Percentiles rank a stretch among this genome's conserved stretches.
Conservation (phyloP, 768 basidiomycete genomes). For the Agaricus sinodeliciosus region DNA sequence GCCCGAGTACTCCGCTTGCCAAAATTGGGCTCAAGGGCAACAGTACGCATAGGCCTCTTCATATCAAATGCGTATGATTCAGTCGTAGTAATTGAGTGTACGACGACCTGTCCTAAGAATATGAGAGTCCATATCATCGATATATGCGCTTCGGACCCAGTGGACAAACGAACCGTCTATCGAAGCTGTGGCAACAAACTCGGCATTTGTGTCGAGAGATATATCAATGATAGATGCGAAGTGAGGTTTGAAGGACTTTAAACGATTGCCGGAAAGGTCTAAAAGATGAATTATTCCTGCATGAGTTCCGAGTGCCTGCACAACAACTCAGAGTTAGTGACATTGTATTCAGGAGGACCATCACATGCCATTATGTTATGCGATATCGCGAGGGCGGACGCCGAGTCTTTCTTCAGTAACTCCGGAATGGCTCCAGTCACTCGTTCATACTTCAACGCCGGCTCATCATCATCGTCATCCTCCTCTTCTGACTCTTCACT, state of each 20-base stretch:
- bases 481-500: conserved; percentile 49
- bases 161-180: conserved; percentile 71
- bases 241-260: conserved; percentile 90
- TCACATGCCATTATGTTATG: conserved; percentile 59
- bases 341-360: neutral
- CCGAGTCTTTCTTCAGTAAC: conserved; percentile 83
- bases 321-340: conserved; percentile 7
- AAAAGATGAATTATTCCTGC: conserved; percentile 88
- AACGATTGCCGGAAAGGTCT: conserved; percentile 67
- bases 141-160: neutral
- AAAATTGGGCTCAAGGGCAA: conserved; percentile 89
- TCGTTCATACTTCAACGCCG: conserved; percentile 85
- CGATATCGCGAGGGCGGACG: conserved; percentile 73
- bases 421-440: conserved; percentile 68
- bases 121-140: conserved; percentile 14
- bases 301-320: conserved; percentile 87
- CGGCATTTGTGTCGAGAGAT: conserved; percentile 73
- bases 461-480: conserved; percentile 73
- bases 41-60: conserved; percentile 85
- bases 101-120: conserved; percentile 76
- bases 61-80: conserved; percentile 86
- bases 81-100: conserved; percentile 71
- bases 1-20: conserved; percentile 69
- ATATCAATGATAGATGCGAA: conserved; percentile 83
- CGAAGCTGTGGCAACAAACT: conserved; percentile 89